Evolutionary conservation across 371 early-diverging fungal species (phyloP).

Genomic region (Rhizopus microsporus): DNA sequence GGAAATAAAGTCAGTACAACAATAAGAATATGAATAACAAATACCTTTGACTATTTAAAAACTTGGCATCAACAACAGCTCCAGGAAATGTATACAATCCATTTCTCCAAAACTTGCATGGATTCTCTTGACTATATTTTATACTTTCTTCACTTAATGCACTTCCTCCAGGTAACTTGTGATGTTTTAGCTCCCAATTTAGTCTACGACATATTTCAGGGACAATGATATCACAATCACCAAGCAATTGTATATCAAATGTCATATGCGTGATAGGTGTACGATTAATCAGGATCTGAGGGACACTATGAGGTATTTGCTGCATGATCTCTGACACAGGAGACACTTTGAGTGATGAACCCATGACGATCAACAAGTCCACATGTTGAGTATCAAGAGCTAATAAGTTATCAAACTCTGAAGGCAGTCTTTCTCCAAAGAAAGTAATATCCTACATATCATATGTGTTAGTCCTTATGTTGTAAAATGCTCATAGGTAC

Average conservation of each 20-base stretch:
- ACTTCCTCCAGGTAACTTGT: constrained; percentile 56
- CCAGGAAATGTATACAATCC: constrained; percentile 53
- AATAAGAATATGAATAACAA: background rate
- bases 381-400: constrained; percentile 70
- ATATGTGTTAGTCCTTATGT: background rate
- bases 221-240: constrained; percentile 86
- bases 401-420: constrained; percentile 73
- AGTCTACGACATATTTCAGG: constrained; percentile 73
- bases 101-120: constrained; percentile 35
- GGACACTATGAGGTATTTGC: constrained; percentile 78
- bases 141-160: constrained; percentile 40
- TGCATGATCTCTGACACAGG: constrained; percentile 92
- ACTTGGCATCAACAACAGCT: constrained; percentile 38
- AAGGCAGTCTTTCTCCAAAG: constrained; percentile 90
- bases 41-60: constrained; percentile 25
- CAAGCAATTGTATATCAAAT: constrained; percentile 90
- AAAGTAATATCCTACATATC: constrained; percentile 84
- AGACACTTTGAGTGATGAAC: constrained; percentile 92
- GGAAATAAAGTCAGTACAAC: background rate
- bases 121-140: constrained; percentile 19
- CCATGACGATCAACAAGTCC: constrained; percentile 93
- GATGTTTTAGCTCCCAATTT: constrained; percentile 72
- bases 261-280: constrained; percentile 80
- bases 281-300: constrained; percentile 90
- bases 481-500: constrained; percentile 1